phyloP scores from a whole-genome alignment of 768 basidiomycete species.

The Hypholoma fasciculare region DNA sequence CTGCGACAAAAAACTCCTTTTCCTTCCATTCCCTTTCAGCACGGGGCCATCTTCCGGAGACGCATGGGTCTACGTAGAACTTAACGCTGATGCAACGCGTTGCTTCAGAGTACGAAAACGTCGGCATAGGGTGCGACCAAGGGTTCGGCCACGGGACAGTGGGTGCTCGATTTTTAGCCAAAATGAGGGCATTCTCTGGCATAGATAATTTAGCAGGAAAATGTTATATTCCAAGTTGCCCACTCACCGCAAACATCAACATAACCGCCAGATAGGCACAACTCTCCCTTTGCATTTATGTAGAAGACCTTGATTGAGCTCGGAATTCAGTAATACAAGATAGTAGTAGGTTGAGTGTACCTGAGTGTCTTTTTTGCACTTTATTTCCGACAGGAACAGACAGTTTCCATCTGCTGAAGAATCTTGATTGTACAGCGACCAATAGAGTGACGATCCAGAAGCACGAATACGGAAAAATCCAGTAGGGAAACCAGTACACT shows the following conservation, averaged over 20 bases:
- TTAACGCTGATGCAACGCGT: neutral
- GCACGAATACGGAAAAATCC: constrained; percentile 2
- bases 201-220: neutral
- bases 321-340: no score
- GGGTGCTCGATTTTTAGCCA: neutral
- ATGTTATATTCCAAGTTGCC: no score
- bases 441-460: neutral
- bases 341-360: no score
- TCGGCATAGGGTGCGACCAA: constrained; percentile 3
- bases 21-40: constrained; percentile 9
- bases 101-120: neutral
- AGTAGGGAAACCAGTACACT: neutral
- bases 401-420: neutral
- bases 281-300: neutral
- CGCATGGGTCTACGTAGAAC: neutral
- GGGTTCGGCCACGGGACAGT: constrained; percentile 1
- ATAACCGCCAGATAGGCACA: neutral
- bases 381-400: neutral
- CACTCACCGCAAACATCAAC: neutral
- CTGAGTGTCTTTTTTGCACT: neutral
- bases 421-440: neutral
- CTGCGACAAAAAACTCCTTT: neutral
- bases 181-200: neutral
- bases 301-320: neutral
- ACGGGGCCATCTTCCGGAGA: constrained; percentile 6